Evolutionary conservation across 176 grass and related monocot species (phyloP), one percentile per base, ranked within the genome.

Genomic region (Eleusine indica): DNA sequence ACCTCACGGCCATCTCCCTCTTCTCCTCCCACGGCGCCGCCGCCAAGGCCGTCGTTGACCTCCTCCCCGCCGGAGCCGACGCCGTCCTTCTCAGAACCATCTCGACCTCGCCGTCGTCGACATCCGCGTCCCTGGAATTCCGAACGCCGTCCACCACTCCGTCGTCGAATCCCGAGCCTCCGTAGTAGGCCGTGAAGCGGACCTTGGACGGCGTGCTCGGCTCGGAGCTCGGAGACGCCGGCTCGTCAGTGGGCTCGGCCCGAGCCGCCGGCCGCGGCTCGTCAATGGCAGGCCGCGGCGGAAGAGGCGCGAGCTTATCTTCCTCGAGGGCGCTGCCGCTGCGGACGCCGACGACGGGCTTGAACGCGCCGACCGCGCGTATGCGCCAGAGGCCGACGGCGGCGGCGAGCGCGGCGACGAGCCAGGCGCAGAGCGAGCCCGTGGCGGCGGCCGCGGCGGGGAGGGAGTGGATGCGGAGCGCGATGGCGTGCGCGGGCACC

Each of bases 171-270:
- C 25, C 78, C 21, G 72, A 18, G 0, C 18, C 84, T 38, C 65
- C 85, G 90, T 92, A 94, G 93, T 86, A 94, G 35, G 85, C 85
- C 43, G 79, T 90, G 89, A 90, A 94, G 4, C 87, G 87, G 16
- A 84, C 60, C 85, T 92, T 94, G 66, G 71, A 84, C 5, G 89
- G 77, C 73, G 67, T 66, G 77, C 29, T 32, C 51, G 77, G 80
- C 81, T 75, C 73, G 48, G 70, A 62, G 41, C 84, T 74, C 11
- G 29, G 22, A 46, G 75, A 61, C 38, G 35, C n/a, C 44, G 77
- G 68, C 63, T 21, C 41, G 1, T 21, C 41, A 1, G 25, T 14
- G 3, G 37, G 13, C n/a, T 62, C 53, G 18, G 47, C 21, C 2
- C 3, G 57, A 3, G 15, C 43, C 19, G 3, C 18, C 18, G 65